These are phyloP conservation scores for Pestalotiopsis sp. DNA, from an alignment of 2,329 filamentous ascomycete species.

Conservation along the genomic window DNA sequence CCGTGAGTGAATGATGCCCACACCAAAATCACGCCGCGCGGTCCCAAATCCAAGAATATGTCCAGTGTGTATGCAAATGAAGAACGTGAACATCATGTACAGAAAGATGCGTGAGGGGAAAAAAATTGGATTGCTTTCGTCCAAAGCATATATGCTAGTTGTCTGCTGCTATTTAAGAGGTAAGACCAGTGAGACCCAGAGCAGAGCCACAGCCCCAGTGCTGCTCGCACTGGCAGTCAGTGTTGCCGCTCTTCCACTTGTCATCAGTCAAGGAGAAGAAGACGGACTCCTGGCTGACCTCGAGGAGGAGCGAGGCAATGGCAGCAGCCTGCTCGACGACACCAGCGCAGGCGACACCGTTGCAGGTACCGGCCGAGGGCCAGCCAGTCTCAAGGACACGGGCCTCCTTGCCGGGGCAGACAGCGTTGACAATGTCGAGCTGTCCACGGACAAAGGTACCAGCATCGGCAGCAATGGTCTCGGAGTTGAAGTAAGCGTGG, in stretches of 20 bases:
- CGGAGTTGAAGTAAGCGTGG: constrained; percentile 90
- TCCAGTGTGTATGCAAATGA: constrained; percentile 12
- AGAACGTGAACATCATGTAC: constrained; percentile 15
- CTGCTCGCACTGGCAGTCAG: constrained; percentile 71
- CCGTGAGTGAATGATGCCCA: neutral
- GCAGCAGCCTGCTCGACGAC: constrained; percentile 68
- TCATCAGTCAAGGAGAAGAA: constrained; percentile 86
- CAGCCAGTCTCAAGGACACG: constrained; percentile 92
- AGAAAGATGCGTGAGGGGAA: constrained; percentile 15
- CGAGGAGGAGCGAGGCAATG: constrained; percentile 69
- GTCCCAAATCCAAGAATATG: constrained; percentile 9
- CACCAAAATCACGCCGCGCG: neutral
- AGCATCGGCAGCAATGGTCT: constrained; percentile 63
- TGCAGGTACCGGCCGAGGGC: constrained; percentile 71
- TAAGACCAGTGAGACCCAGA: constrained; percentile 36
- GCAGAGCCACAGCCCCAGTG: constrained; percentile 70
- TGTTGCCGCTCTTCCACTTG: constrained; percentile 75
- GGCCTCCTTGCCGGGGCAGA: constrained; percentile 73
- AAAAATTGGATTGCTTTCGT: neutral
- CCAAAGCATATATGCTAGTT: neutral
- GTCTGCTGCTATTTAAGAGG: constrained; percentile 9
- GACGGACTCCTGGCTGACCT: constrained; percentile 68
- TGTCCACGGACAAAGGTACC: constrained; percentile 77
- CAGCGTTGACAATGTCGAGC: constrained; percentile 67
- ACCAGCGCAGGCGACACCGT: constrained; percentile 74